A percentile compares a stretch with the other conserved stretches of the same genome.
Conservation (phyloP, 2,329 filamentous ascomycete genomes). For the Exophiala mesophila region DNA sequence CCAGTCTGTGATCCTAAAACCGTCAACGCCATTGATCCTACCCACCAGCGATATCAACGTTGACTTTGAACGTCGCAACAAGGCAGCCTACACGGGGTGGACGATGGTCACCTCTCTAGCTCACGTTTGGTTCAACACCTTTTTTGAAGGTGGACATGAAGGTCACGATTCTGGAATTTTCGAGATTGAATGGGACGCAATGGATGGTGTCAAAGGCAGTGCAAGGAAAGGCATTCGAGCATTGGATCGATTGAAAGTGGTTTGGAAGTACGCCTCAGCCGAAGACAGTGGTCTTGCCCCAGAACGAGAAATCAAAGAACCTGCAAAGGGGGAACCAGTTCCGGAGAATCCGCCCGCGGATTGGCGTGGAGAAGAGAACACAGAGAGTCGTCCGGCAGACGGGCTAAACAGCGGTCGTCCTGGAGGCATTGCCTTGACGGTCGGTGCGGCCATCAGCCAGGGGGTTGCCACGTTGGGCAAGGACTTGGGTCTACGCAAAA, state of each 20-base stretch:
- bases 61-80: conserved; percentile 79
- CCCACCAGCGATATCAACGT: conserved; percentile 85
- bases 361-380: conserved; percentile 60
- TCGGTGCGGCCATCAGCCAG: conserved; percentile 19
- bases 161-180: conserved; percentile 67
- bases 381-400: conserved; percentile 27
- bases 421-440: conserved; percentile 17
- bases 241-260: conserved; percentile 75
- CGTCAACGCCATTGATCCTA: conserved; percentile 62
- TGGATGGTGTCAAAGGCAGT: conserved; percentile 94
- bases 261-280: conserved; percentile 61
- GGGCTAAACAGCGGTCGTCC: conserved; percentile 21
- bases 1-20: conserved; percentile 73
- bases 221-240: conserved; percentile 74
- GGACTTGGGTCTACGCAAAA: conserved; percentile 62
- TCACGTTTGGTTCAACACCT: conserved; percentile 95
- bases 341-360: conserved; percentile 66
- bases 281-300: conserved; percentile 19
- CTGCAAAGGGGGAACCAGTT: conserved; percentile 62
- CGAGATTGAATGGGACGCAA: conserved; percentile 66
- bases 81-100: conserved; percentile 66
- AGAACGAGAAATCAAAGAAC: conserved; percentile 56
- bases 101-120: conserved; percentile 90
- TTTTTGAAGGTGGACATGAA: conserved; percentile 72
- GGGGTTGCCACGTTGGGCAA: conserved; percentile 48